phyloP scores from a whole-genome alignment of 2,329 filamentous ascomycete genomes.

The Fusarium sp. region DNA sequence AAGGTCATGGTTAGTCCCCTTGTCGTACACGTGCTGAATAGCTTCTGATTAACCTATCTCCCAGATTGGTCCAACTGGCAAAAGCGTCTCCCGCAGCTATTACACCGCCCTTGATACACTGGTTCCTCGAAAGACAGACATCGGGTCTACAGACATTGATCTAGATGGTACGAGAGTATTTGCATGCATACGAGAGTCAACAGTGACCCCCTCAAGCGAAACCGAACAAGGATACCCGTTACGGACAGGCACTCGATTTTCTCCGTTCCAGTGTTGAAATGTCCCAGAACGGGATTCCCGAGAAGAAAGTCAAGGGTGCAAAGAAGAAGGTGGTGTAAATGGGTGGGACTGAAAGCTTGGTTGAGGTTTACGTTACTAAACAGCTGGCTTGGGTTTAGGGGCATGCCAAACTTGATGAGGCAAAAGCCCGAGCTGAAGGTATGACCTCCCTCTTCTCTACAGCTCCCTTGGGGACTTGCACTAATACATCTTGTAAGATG shows the following conservation, averaged over 20 bases:
- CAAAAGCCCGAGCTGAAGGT: background rate
- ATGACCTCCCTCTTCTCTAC: background rate
- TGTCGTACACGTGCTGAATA: too few species aligned
- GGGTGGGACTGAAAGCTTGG: background rate
- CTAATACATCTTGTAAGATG: background rate
- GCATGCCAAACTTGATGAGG: background rate
- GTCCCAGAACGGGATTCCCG: background rate
- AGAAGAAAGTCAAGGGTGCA: background rate
- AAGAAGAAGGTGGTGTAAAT: background rate
- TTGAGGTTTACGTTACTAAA: background rate
- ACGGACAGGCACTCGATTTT: background rate
- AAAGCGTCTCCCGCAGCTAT: background rate
- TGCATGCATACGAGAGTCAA: background rate
- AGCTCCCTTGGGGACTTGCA: background rate
- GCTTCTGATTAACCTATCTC: background rate
- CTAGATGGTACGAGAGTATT: background rate
- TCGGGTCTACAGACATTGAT: background rate
- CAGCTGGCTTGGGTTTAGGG: background rate
- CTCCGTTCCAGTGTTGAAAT: background rate
- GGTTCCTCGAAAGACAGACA: background rate
- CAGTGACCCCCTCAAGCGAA: background rate
- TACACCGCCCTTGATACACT: background rate
- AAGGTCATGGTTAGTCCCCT: background rate
- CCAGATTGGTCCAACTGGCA: background rate
- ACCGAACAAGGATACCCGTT: background rate